A percentile compares a stretch with the other conserved stretches of the same genome.
phyloP scores from a whole-genome alignment of 257 asterid species.

The Prunella vulgaris region DNA sequence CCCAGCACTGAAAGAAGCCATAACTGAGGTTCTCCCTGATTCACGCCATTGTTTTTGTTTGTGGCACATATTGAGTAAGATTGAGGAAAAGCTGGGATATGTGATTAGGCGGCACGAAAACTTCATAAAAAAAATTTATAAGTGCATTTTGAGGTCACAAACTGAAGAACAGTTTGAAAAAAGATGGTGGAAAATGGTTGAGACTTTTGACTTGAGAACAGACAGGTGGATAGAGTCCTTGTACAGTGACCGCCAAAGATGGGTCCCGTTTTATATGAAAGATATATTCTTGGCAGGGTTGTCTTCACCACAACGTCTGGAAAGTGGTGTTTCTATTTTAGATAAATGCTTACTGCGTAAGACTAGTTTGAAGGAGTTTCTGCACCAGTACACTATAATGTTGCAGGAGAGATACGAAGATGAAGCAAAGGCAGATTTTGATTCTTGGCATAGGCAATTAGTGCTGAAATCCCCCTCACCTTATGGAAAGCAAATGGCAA shows the following conservation, averaged over 20 bases:
- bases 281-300: constrained; percentile 40
- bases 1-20: constrained; percentile 34
- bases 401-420: constrained; percentile 42
- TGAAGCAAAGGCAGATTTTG: constrained; percentile 45
- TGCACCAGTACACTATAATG: constrained; percentile 30
- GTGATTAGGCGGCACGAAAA: constrained; percentile 36
- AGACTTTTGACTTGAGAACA: constrained; percentile 35
- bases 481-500: constrained; percentile 45
- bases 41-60: constrained; percentile 49
- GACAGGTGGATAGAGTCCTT: constrained; percentile 39
- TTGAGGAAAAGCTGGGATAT: constrained; percentile 38
- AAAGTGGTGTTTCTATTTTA: constrained; percentile 25
- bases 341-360: constrained; percentile 42
- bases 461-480: constrained; percentile 51
- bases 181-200: constrained; percentile 45
- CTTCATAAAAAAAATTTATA: constrained; percentile 30
- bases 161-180: constrained; percentile 40
- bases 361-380: constrained; percentile 36
- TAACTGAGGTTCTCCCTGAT: constrained; percentile 39
- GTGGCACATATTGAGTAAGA: constrained; percentile 45
- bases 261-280: constrained; percentile 44
- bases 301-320: constrained; percentile 34
- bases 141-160: constrained; percentile 46
- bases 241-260: constrained; percentile 44
- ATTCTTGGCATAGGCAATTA: constrained; percentile 35